These are phyloP conservation scores for Piedraia hortae DNA, from an alignment of 2,329 filamentous ascomycete species.

Conservation along the genomic window DNA sequence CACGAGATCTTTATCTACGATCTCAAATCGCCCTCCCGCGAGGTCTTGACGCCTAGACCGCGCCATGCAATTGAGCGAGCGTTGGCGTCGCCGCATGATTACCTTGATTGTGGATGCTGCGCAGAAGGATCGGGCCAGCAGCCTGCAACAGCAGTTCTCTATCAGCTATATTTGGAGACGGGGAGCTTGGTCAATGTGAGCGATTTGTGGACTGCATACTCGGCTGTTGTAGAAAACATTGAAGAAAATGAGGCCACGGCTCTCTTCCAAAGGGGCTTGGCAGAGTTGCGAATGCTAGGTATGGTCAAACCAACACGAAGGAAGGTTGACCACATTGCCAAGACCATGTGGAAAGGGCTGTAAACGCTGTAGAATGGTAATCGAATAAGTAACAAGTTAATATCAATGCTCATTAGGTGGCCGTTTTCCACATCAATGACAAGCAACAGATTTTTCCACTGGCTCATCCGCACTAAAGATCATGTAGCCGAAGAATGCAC, in stretches of 20 bases:
- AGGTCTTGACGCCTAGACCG: constrained; percentile 51
- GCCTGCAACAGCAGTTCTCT: constrained; percentile 45
- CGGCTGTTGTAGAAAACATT: constrained; percentile 24
- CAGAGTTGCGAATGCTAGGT: constrained; percentile 62
- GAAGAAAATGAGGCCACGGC: constrained; percentile 25
- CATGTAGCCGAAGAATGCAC: constrained; percentile 70
- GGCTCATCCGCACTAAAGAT: constrained; percentile 45
- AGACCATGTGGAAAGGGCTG: constrained; percentile 33
- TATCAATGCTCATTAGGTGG: neutral
- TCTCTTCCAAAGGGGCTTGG: constrained; percentile 59
- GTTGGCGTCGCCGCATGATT: constrained; percentile 45
- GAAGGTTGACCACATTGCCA: constrained; percentile 76
- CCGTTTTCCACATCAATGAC: constrained; percentile 32
- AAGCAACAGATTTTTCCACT: constrained; percentile 59
- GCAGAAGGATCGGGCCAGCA: constrained; percentile 18
- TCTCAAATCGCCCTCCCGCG: constrained; percentile 36
- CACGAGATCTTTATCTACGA: constrained; percentile 56
- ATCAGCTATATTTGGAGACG: constrained; percentile 54
- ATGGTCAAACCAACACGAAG: constrained; percentile 74
- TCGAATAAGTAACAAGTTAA: neutral
- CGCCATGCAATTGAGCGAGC: constrained; percentile 43
- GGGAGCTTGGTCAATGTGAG: constrained; percentile 51
- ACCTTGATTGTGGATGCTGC: constrained; percentile 48
- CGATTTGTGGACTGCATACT: constrained; percentile 56
- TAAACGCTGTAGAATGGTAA: constrained; percentile 1